Base-by-base conservation (phyloP, 2,329 filamentous ascomycete species). In the Penicillium hesseltinei region DNA sequence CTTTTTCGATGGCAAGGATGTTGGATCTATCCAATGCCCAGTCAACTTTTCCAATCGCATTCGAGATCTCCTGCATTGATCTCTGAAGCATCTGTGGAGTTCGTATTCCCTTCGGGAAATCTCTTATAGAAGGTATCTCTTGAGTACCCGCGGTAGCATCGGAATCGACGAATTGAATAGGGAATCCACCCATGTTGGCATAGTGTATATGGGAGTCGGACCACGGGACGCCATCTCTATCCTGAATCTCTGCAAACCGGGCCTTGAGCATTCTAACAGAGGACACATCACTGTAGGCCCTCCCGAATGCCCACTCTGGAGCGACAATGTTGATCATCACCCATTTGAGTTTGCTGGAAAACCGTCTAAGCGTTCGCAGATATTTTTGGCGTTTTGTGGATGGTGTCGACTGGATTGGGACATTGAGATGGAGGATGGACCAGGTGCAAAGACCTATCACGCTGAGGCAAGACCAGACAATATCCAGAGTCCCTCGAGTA, bases 101-200 rank as follows among this genome's bases (percentile, higher is more conserved):
- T 33, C 11, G 31, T 33, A 33, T 33, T 33, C 31, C 31, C 5
- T 36, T 7, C 0, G 45, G 45, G 1, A 23, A 8, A 25, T n/a
- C 19, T 36, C 10, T 15, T 6, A 35, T 23, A 19, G 21, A n/a
- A 33, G 31, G 31, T 8, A 48, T 36, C 29, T 48, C 45, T 17
- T 13, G 21, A 11, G 45, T 25, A 25, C 8, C 21, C 17, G 9
- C 6, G 31, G 11, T 33, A 23, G 17, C 6, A 25, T 50, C 10
- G 3, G 13, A 21, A 11, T 44, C 1, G 8, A 10, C 50, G 10
- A 52, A 44, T 15, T 19, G 39, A 15, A 52, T 44, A 27, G 17
- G 15, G 15, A 52, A 52, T 35, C 50, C 40, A 15, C 50, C 39
- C 49, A 51, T 52, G 25, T 52, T 44, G 11, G 39, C 50, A 11